Percentiles rank a stretch among this genome's conserved stretches.
phyloP scores from a whole-genome alignment of 306 rosid genomes.

The Cucurbita argyrosperma region DNA sequence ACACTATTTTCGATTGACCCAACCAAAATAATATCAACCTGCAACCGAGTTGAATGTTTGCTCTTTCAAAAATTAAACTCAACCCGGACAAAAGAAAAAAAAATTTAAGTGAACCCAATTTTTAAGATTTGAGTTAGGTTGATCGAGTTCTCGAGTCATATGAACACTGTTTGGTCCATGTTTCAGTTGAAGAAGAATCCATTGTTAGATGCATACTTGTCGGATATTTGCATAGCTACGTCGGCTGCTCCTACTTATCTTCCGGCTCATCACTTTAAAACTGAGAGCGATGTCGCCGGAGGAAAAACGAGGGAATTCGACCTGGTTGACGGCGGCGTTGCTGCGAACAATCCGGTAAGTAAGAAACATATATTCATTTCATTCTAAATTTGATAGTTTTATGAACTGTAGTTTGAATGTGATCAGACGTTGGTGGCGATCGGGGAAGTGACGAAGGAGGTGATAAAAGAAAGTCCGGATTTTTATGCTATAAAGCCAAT shows the following conservation, averaged over 20 bases:
- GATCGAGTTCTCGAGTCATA: too few species aligned
- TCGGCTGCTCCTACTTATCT: conserved; percentile 14
- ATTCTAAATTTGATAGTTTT: too few species aligned
- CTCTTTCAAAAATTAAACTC: too few species aligned
- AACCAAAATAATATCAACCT: too few species aligned
- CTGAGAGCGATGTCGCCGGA: neutral
- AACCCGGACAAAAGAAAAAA: too few species aligned
- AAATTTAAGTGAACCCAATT: too few species aligned
- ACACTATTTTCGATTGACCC: too few species aligned
- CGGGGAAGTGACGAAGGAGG: conserved; percentile 28
- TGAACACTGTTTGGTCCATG: too few species aligned
- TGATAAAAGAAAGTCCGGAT: conserved; percentile 11
- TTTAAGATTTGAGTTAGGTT: too few species aligned
- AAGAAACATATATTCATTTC: neutral
- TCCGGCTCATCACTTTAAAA: conserved; percentile 17
- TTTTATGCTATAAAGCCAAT: conserved; percentile 11
- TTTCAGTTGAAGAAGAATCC: conserved; percentile 14
- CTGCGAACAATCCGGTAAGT: conserved; percentile 36
- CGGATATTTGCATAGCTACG: conserved; percentile 34
- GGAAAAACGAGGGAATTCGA: conserved; percentile 21
- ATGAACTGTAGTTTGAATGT: too few species aligned
- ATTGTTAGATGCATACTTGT: conserved; percentile 16
- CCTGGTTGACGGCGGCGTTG: conserved; percentile 30
- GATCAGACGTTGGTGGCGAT: conserved; percentile 37
- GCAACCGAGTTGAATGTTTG: too few species aligned